These are phyloP conservation scores for Areca catechu DNA, from an alignment of 176 grass and related monocot genomes.

Conservation along the genomic window DNA sequence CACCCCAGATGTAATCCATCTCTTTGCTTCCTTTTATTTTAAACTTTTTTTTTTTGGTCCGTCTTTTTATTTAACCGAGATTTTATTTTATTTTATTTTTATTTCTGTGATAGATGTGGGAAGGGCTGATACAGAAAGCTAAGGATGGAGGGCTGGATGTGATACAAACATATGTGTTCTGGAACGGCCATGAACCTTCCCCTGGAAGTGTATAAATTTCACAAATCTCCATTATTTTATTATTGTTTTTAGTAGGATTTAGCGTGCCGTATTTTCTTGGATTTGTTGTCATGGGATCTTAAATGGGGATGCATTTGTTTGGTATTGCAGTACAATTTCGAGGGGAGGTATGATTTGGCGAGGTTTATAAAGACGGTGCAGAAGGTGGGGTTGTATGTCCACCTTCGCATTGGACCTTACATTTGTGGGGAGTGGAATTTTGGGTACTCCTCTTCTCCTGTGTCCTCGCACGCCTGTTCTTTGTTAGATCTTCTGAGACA, in stretches of 20 bases:
- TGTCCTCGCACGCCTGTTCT: too few species aligned
- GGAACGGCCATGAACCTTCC: constrained; percentile 94
- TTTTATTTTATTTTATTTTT: constrained; percentile 8
- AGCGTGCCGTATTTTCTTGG: background rate
- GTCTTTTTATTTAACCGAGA: background rate
- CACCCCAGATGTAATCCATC: constrained; percentile 67
- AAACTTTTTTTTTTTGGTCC: background rate
- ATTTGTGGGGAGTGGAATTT: constrained; percentile 99
- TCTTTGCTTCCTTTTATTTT: background rate
- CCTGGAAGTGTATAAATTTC: constrained; percentile 58
- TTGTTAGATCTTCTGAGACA: background rate
- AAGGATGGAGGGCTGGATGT: constrained; percentile 97
- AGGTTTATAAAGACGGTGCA: constrained; percentile 91
- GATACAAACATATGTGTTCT: constrained; percentile 97
- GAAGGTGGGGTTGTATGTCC: constrained; percentile 77
- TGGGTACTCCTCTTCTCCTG: constrained; percentile 38
- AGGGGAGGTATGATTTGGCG: constrained; percentile 94
- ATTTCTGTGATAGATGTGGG: constrained; percentile 72
- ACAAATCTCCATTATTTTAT: constrained; percentile 10
- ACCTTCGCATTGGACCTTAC: constrained; percentile 95
- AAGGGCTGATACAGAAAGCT: constrained; percentile 84
- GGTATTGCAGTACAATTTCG: constrained; percentile 75
- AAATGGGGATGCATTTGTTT: constrained; percentile 15
- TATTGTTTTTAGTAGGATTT: background rate
- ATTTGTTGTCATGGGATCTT: constrained; percentile 1